Base-by-base conservation (phyloP, 768 basidiomycete genomes). In the Pisolithus albus region DNA sequence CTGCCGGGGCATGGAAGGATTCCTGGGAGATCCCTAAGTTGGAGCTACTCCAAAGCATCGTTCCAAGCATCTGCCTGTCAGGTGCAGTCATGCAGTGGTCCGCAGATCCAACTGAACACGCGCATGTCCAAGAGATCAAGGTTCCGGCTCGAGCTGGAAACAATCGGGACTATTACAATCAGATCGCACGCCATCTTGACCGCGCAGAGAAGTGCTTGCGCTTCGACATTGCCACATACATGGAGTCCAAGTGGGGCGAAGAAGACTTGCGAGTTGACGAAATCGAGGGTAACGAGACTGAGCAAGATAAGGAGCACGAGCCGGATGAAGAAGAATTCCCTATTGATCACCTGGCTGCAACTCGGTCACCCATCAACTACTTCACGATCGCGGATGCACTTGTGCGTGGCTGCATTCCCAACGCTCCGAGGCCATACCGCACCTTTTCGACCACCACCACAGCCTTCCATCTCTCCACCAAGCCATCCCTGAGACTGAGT, bases 1-100 rank as follows among this genome's bases (percentile, higher is more conserved):
- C 54, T 13, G 61, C 65, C 3, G 59, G 64, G 4, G 68, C 62
- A 24, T 54, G 16, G 15, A 18, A 4, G 2, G 42, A 46, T 30
- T 30, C 30, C 21, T 56, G 41, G 47, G 19, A 19, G 13, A 56
- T 56, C n/a, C 52, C 48, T 1, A 53, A 56, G 18, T 21, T 56
- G 15, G 51, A 56, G 15, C 15, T 56, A 16, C 41, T 56, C 5
- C 55, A 56, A 21, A 41, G 48, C 18, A 15, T 53, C 5, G 37
- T 47, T 10, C 38, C 36, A 8, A 50, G 39, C 38, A 56, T 56
- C 18, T 2, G 9, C 4, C 34, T 1, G 2, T 37, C 15, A 9
- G 52, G 52, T 16, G 15, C 30, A n/a, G 15, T 50, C 5, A 53
- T 47, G 39, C 52, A 53, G 47, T 53, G 47, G 52, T 49, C 47